Evolutionary conservation across 768 basidiomycete species (phyloP), one percentile per base, ranked within the genome.

Genomic region (Serpula lacrymans): DNA sequence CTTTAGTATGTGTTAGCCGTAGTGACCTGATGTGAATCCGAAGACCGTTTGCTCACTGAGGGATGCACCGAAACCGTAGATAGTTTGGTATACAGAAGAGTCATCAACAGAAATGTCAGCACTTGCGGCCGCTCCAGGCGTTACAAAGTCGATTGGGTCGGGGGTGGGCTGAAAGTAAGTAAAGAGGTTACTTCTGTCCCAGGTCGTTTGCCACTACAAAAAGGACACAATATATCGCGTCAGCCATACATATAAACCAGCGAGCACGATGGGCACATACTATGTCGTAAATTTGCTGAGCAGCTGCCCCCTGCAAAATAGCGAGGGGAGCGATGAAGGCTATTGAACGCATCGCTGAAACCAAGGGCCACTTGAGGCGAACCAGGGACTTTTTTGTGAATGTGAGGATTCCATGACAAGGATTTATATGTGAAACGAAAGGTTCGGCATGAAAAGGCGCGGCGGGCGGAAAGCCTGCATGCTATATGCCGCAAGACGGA

Each of bases 221-320:
- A 16, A 39, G 2, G 37, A 21, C 41, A 13, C 9, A n/a, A 9
- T 29, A 9, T 9, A 29, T 14, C 9, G 27, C 14, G 9, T 14
- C 27, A 29, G n/a, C 27, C 10, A 29, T n/a, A 9, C n/a, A n/a
- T 9, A 28, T 28, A n/a, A n/a, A 14, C 20, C 31, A 8, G 8
- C 6, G n/a, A 33, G 20, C 7, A 14, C 14, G 20, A 33, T 8
- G 14, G n/a, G n/a, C 20, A 51, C 68, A 27, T 41, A 71, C 71
- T 27, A 70, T 61, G 39, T 69, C 70, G 65, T 66, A 72, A 20
- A 74, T 73, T 39, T 72, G 68, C 37, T 71, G 72, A 12, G 67
- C 65, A 35, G 55, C 56, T 23, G 43, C 57, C 21, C 43, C 33
- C 10, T 46, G 39, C 17, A 47, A 5, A 9, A 50, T 31, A 49